Conservation (phyloP, 2,329 filamentous ascomycete genomes). For the Ceratocystis variospora region DNA sequence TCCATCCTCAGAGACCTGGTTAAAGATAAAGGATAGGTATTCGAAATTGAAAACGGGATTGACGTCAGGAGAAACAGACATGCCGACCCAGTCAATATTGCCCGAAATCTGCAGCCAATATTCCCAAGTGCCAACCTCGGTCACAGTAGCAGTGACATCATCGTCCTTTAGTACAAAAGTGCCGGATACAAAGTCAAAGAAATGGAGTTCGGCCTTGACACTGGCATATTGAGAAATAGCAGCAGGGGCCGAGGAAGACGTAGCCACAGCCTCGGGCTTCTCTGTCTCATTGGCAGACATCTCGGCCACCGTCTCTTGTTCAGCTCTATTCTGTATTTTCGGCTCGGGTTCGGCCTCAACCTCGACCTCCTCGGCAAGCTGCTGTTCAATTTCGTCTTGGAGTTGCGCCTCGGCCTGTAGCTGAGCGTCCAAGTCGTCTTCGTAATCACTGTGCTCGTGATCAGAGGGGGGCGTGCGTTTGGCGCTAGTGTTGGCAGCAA, state of each 20-base stretch:
- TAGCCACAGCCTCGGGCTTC: conserved; percentile 3
- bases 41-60: conserved; percentile 99
- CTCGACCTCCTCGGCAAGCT: conserved; percentile 38
- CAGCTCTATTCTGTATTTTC: not conserved
- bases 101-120: conserved; percentile 86
- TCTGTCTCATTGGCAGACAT: not conserved
- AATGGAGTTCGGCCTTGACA: conserved; percentile 71
- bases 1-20: conserved; percentile 79
- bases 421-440: conserved; percentile 14
- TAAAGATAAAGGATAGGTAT: conserved; percentile 98
- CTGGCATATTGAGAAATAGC: conserved; percentile 58
- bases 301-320: not conserved
- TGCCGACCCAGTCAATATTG: conserved; percentile 72
- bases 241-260: not conserved
- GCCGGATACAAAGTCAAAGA: conserved; percentile 80
- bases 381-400: conserved; percentile 20
- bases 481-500: conserved; percentile 30
- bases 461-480: conserved; percentile 28
- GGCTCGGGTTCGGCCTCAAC: not conserved
- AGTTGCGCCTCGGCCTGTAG: conserved; percentile 15
- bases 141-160: conserved; percentile 63
- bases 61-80: conserved; percentile 74
- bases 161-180: conserved; percentile 72
- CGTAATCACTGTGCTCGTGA: conserved; percentile 17
- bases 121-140: conserved; percentile 78